Evolutionary conservation across 1,284 basidiomycete genomes (phyloP).

Genomic region (Ustilago xerochloae): DNA sequence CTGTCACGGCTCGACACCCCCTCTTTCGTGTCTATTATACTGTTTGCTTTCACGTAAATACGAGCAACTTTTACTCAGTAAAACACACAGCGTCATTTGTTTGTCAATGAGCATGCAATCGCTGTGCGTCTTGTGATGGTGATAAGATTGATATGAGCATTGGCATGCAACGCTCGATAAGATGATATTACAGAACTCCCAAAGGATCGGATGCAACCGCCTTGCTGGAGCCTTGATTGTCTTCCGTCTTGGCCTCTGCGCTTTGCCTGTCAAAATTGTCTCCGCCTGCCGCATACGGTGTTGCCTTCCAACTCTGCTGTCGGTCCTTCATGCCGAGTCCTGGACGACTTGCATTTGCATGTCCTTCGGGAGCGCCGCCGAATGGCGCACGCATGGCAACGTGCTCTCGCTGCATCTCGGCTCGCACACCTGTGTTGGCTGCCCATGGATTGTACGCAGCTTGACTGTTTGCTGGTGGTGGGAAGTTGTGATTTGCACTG

Average conservation of each 20-base stretch:
- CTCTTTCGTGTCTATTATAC: no score
- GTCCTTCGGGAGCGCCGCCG: not conserved
- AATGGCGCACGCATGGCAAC: slow-evolving; percentile 26
- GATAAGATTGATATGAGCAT: not conserved
- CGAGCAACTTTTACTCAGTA: not conserved
- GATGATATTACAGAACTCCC: slow-evolving; percentile 17
- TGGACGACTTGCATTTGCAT: not conserved
- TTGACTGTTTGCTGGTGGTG: not conserved
- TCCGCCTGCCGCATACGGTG: not conserved
- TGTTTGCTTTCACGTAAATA: slow-evolving; percentile 2
- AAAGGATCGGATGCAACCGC: slow-evolving; percentile 30
- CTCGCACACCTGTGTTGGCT: slow-evolving; percentile 15
- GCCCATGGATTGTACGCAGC: slow-evolving; percentile 42
- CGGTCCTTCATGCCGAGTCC: not conserved
- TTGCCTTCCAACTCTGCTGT: slow-evolving; percentile 20
- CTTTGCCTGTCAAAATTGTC: not conserved
- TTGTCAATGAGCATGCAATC: no score
- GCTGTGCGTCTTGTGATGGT: not conserved
- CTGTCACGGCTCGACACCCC: not conserved
- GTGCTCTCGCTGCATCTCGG: slow-evolving; percentile 46
- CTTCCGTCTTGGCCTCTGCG: slow-evolving; percentile 5
- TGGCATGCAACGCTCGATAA: not conserved
- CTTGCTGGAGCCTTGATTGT: not conserved
- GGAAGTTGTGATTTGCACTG: not conserved
- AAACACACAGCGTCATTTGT: no score